Percentiles rank a stretch among this genome's conserved stretches.
phyloP scores from a whole-genome alignment of 176 grass and related monocot genomes.

The Guadua angustifolia region DNA sequence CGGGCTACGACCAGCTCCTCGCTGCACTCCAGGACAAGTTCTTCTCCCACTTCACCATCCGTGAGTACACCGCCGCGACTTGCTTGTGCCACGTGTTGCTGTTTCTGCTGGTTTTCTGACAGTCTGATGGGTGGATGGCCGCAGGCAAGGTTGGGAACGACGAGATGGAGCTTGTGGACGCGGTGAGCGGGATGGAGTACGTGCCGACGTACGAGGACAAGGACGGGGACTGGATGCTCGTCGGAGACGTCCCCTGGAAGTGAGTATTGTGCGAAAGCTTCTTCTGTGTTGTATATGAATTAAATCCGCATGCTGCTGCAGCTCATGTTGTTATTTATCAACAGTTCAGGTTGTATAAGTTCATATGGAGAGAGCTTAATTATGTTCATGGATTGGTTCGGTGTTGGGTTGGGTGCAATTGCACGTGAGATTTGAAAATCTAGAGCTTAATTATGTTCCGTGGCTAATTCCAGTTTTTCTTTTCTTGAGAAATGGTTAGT shows the following conservation, averaged over 20 bases:
- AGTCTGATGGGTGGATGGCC: background rate
- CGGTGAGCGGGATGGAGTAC: conserved; percentile 67
- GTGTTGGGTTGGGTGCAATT: background rate
- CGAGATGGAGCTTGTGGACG: conserved; percentile 81
- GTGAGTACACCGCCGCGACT: conserved; percentile 41
- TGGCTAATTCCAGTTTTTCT: background rate
- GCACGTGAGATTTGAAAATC: conserved; percentile 1
- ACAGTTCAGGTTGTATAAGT: background rate
- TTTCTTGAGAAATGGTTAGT: background rate
- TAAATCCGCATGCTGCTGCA: background rate
- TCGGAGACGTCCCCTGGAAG: conserved; percentile 93
- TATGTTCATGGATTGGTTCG: background rate
- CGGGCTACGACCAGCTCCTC: conserved; percentile 71
- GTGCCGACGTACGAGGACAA: conserved; percentile 92
- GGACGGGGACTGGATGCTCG: conserved; percentile 92
- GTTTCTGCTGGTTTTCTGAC: background rate
- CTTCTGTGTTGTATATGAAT: background rate
- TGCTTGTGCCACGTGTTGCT: background rate
- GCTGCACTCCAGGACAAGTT: conserved; percentile 84
- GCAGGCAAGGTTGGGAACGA: conserved; percentile 73
- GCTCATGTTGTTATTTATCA: background rate
- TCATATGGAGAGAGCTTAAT: background rate
- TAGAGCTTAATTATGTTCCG: background rate
- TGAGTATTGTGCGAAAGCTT: conserved; percentile 23
- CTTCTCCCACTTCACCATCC: conserved; percentile 71